A percentile compares a stretch with the other conserved stretches of the same genome.
These are phyloP conservation scores for Bonnemaisonia californica DNA, from an alignment of 31 red algal species.

Conservation along the genomic window DNA sequence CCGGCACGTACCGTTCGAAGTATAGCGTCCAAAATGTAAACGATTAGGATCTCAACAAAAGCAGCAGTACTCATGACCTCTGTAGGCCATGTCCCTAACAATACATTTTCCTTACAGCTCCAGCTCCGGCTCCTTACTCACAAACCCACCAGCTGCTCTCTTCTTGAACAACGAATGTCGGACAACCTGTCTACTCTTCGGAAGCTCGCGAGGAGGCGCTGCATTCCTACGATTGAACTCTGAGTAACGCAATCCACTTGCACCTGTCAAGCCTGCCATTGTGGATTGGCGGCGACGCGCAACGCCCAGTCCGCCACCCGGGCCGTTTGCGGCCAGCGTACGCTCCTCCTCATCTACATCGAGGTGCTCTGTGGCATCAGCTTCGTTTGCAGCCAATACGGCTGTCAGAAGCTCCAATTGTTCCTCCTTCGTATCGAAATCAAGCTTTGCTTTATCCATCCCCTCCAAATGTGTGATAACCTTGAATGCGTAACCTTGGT, in stretches of 20 bases:
- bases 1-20: too few relatives aligned
- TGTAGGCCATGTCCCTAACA: too few relatives aligned
- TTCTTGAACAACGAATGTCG: conserved; percentile 75
- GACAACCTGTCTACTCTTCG: conserved; percentile 68
- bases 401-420: conserved; percentile 70
- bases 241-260: conserved; percentile 59
- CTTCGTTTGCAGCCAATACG: conserved; percentile 88
- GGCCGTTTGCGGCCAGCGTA: conserved; percentile 34
- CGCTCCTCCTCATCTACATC: conserved; percentile 68
- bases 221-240: conserved; percentile 54
- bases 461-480: conserved; percentile 92
- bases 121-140: not conserved
- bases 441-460: conserved; percentile 76
- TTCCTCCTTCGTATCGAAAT: conserved; percentile 67
- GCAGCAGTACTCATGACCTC: too few relatives aligned
- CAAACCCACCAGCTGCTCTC: conserved; percentile 32
- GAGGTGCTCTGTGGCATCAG: conserved; percentile 74
- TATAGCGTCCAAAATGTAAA: too few relatives aligned
- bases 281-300: conserved; percentile 26
- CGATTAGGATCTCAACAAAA: too few relatives aligned
- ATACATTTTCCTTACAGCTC: too few relatives aligned
- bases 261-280: conserved; percentile 65
- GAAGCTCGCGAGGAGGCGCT: conserved; percentile 6
- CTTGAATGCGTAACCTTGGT: conserved; percentile 98
- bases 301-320: conserved; percentile 51